Evolutionary conservation across 805 yeast species (phyloP).

Genomic region (Candida xiaguanensis): DNA sequence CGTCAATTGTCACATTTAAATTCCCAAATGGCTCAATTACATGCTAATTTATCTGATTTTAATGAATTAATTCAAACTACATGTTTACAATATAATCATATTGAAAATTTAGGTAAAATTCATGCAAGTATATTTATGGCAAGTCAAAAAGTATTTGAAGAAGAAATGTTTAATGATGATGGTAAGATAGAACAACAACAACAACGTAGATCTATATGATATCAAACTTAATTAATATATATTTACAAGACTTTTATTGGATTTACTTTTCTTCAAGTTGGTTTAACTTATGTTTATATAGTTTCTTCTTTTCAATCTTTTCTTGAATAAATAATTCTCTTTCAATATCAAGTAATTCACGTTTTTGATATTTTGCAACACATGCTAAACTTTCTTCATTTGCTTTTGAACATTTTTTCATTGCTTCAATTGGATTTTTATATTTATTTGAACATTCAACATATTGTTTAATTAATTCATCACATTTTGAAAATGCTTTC

Average conservation of each 20-base stretch:
- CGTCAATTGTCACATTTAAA: constrained; percentile 43
- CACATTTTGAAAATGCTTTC: constrained; percentile 63
- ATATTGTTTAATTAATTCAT: constrained; percentile 63
- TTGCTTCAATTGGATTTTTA: constrained; percentile 58
- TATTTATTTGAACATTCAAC: constrained; percentile 60
- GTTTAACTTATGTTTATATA: constrained; percentile 8
- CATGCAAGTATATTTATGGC: constrained; percentile 54
- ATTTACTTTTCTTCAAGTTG: constrained; percentile 3
- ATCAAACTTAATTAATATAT: neutral
- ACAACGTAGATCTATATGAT: neutral
- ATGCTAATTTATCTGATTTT: constrained; percentile 52
- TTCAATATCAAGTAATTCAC: constrained; percentile 65
- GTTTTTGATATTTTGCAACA: constrained; percentile 55
- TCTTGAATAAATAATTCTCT: constrained; percentile 60
- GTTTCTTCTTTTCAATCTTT: constrained; percentile 33
- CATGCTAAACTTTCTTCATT: constrained; percentile 61
- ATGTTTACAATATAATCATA: constrained; percentile 47
- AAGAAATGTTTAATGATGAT: constrained; percentile 23
- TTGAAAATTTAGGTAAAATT: constrained; percentile 51
- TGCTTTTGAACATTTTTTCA: constrained; percentile 61
- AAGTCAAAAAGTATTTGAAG: constrained; percentile 38
- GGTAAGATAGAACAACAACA: constrained; percentile 2
- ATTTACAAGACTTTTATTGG: too few species aligned
- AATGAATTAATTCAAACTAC: constrained; percentile 49
- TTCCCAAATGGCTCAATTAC: constrained; percentile 37